These are phyloP conservation scores for Oxytropis ochrocephala DNA, from an alignment of 306 rosid genomes.

Conservation along the genomic window DNA sequence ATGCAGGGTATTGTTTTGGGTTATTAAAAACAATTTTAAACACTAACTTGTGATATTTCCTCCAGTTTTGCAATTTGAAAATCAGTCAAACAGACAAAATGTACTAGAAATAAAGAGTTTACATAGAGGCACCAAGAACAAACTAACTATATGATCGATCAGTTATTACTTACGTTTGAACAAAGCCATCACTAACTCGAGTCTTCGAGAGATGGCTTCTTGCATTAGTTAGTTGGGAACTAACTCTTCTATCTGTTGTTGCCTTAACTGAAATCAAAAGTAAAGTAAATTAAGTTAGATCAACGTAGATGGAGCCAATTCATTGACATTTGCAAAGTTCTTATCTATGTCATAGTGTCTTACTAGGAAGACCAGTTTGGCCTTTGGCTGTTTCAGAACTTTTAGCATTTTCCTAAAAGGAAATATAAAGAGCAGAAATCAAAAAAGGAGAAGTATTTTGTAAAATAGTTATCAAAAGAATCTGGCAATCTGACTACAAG, in stretches of 20 bases:
- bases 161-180: conserved; percentile 52
- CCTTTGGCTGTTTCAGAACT: conserved; percentile 33
- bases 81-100: conserved; percentile 1
- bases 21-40: background rate
- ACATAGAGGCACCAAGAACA: background rate
- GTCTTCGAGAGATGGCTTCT: conserved; percentile 45
- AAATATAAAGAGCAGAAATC: conserved; percentile 5
- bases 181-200: conserved; percentile 66
- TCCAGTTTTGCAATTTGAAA: background rate
- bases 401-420: conserved; percentile 49
- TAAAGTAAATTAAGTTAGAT: conserved; percentile 11
- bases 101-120: background rate
- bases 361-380: conserved; percentile 40
- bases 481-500: background rate
- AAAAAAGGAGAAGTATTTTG: conserved; percentile 6
- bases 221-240: conserved; percentile 30
- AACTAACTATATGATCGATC: conserved; percentile 14
- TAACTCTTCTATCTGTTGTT: conserved; percentile 33
- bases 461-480: background rate
- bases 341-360: conserved; percentile 15
- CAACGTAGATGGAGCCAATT: background rate
- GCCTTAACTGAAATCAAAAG: conserved; percentile 44
- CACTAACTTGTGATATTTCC: background rate
- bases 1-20: background rate
- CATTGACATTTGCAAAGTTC: conserved; percentile 8